A percentile compares a stretch with the other conserved stretches of the same genome.
These are phyloP conservation scores for Fusarium sacchari DNA, from an alignment of 2,329 filamentous ascomycete genomes.

Conservation along the genomic window DNA sequence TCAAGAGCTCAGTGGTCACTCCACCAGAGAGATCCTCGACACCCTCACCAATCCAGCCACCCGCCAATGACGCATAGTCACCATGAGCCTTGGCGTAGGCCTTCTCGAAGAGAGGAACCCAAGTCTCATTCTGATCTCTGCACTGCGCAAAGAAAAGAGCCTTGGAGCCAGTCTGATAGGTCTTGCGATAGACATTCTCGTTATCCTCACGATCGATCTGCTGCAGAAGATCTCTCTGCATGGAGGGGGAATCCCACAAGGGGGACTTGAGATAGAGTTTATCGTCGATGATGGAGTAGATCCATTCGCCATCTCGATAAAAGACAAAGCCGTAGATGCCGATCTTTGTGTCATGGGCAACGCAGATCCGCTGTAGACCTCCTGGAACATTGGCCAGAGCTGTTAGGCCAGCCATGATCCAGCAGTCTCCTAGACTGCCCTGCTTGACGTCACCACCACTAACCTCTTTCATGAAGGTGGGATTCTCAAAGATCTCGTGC, in stretches of 20 bases:
- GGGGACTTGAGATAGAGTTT: constrained; percentile 87
- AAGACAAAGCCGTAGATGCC: constrained; percentile 94
- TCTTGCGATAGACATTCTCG: constrained; percentile 75
- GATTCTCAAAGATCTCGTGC: constrained; percentile 79
- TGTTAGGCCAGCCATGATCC: constrained; percentile 82
- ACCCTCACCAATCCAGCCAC: constrained; percentile 74
- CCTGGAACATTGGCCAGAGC: constrained; percentile 78
- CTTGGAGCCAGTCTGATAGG: constrained; percentile 78
- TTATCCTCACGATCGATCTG: constrained; percentile 79
- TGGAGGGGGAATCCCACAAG: constrained; percentile 81
- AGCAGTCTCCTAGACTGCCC: constrained; percentile 82
- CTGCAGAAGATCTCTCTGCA: constrained; percentile 78
- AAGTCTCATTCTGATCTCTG: constrained; percentile 81
- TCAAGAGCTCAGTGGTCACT: constrained; percentile 74
- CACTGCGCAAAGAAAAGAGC: constrained; percentile 83
- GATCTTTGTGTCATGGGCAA: constrained; percentile 76
- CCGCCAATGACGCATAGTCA: constrained; percentile 76
- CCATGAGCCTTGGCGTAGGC: constrained; percentile 87
- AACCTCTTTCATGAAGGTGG: constrained; percentile 73
- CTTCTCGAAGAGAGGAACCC: constrained; percentile 83
- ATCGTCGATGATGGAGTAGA: constrained; percentile 90
- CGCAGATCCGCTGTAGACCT: constrained; percentile 77
- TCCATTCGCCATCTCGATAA: constrained; percentile 89
- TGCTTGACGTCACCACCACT: constrained; percentile 81
- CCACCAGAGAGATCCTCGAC: constrained; percentile 72